Evolutionary conservation across 495 filamentous ascomycete species (phyloP).

Genomic region (Aspergillus bridgeri): DNA sequence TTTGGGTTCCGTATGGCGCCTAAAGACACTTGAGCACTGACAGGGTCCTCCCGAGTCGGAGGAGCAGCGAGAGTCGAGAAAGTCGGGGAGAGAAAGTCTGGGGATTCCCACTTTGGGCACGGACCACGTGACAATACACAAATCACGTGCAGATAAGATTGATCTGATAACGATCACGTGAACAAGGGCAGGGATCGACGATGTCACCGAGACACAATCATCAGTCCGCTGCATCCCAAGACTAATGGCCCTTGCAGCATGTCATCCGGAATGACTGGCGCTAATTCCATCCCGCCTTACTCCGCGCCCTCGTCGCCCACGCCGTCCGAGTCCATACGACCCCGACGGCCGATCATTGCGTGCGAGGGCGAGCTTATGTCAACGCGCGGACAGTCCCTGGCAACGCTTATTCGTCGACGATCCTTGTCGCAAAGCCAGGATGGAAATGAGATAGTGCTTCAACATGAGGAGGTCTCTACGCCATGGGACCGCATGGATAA

Average conservation of each 20-base stretch:
- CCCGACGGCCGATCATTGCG: slow-evolving; percentile 31
- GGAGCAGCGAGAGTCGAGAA: not conserved
- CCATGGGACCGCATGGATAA: slow-evolving; percentile 20
- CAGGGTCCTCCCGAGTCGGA: not conserved
- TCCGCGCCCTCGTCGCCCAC: slow-evolving; percentile 16
- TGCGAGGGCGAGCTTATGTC: slow-evolving; percentile 34
- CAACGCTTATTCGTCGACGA: slow-evolving; percentile 26
- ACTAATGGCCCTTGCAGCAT: not conserved
- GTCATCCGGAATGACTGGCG: slow-evolving; percentile 10
- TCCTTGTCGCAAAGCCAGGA: slow-evolving; percentile 22
- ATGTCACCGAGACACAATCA: not conserved
- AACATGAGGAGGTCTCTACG: slow-evolving; percentile 10
- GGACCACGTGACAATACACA: not conserved
- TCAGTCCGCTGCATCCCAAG: not conserved
- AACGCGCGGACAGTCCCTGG: slow-evolving; percentile 35
- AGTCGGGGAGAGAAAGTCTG: not conserved
- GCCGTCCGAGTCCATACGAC: slow-evolving; percentile 19
- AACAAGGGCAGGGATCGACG: not conserved
- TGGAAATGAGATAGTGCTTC: slow-evolving; percentile 18
- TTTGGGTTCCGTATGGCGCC: not conserved
- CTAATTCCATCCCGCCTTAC: slow-evolving; percentile 5
- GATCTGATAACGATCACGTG: not conserved
- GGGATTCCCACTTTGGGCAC: not conserved
- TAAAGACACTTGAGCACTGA: not conserved
- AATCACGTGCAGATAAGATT: slow-evolving; percentile 6